Conservation (phyloP, 148 eudicot genomes). For the Arbutus unedo region DNA sequence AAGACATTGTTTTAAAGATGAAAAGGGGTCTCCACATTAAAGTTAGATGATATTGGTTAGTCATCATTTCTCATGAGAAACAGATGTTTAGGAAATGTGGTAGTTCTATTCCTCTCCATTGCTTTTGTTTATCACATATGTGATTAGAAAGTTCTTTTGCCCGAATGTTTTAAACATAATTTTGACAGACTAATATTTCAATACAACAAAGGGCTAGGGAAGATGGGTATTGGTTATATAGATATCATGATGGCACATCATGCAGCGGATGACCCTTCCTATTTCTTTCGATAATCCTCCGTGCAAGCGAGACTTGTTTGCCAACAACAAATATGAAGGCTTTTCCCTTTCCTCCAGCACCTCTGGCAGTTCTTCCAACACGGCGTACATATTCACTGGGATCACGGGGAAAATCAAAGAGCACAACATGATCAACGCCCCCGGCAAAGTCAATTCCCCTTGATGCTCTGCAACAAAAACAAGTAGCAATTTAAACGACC, state of each 20-base stretch:
- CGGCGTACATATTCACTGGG: constrained; percentile 97
- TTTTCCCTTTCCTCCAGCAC: constrained; percentile 86
- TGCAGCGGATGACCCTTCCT: constrained; percentile 92
- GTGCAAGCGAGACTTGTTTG: constrained; percentile 89
- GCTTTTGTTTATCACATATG: too few relatives aligned
- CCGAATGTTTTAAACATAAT: too few relatives aligned
- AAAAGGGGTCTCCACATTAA: too few relatives aligned
- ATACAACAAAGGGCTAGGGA: too few relatives aligned
- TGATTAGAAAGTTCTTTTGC: too few relatives aligned
- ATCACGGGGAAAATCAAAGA: constrained; percentile 94
- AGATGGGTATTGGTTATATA: too few relatives aligned
- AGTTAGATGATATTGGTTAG: too few relatives aligned
- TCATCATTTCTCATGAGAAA: too few relatives aligned
- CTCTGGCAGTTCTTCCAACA: constrained; percentile 96
- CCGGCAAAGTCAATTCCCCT: constrained; percentile 80
- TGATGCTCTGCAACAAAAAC: constrained; percentile 61
- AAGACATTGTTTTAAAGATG: too few relatives aligned
- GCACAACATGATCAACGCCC: constrained; percentile 78
- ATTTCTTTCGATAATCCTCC: constrained; percentile 78
- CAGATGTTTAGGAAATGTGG: too few relatives aligned
- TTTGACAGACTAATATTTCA: too few relatives aligned
- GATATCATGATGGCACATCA: constrained; percentile 57
- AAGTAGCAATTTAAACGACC: constrained; percentile 6
- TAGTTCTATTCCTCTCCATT: too few relatives aligned
- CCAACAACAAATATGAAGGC: constrained; percentile 90